Base-by-base conservation (phyloP, 345 rosid genomes). In the Camelina neglecta region DNA sequence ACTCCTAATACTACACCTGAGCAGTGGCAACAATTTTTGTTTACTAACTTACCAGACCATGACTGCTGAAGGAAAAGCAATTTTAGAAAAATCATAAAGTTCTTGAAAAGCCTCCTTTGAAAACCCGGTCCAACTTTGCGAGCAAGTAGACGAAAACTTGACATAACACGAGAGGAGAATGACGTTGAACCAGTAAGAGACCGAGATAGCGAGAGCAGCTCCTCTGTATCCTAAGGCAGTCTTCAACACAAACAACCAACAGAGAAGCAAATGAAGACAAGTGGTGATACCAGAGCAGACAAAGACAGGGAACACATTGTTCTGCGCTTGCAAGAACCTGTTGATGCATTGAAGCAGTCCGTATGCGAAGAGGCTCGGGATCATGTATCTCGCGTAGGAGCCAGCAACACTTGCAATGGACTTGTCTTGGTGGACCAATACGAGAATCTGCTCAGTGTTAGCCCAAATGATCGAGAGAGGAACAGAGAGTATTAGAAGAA, bases 401-500 rank as follows among this genome's bases (percentile, higher is more conserved):
- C 87, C 87, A 3, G 86, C 85, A 61, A 65, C 84, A 3, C 58
- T 72, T 13, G 90, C 72, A 38, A 86, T 86, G 4, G 55, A 67
- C 1, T 77, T 79, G 24, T 83, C 81, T 24, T 50, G 77, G 3
- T 44, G 55, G 0, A 69, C 44, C 3, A 60, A 39, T 2, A 75
- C 54, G 29, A 75, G 74, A 20, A 69, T 59, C 3, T 51, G 61
- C n/a, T 65, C 67, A 3, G 79, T 75, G 45, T 69, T 29, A 18
- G 44, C 48, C 69, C 74, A 70, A 47, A 70, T 16, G 74, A 60
- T 79, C 71, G 96, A 76, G 1, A 90, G 82, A 3, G 96, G 97
- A 15, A 92, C 45, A 74, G 92, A 83, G 33, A 85, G 84, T 3
- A 90, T 67, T 4, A 80, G 12, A 26, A 92, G 87, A 67, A 90